Percentiles rank a stretch among this genome's conserved stretches.
Conservation (phyloP, 768 basidiomycete species). For the Leccinum truebloodii region DNA sequence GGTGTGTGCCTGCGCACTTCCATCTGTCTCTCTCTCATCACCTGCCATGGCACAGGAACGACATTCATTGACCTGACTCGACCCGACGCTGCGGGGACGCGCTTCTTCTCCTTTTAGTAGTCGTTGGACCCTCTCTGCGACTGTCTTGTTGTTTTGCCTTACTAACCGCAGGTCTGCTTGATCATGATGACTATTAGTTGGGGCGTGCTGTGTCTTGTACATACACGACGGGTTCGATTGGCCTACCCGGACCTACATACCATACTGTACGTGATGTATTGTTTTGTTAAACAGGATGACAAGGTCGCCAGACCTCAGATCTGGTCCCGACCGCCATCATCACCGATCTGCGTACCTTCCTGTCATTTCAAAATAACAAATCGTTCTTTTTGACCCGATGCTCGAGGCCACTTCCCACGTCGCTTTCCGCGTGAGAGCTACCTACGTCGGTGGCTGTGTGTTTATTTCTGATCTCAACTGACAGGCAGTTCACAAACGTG, state of each 20-base stretch:
- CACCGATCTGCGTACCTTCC: conserved; percentile 3
- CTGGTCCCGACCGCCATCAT: not conserved
- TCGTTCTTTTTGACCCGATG: not conserved
- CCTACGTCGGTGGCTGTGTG: not conserved
- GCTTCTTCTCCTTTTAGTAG: not conserved
- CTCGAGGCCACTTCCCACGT: not conserved
- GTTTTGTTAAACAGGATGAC: not conserved
- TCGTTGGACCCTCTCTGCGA: not conserved
- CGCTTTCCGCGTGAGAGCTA: not conserved
- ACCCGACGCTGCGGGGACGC: not conserved
- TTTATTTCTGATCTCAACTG: no score
- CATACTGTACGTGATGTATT: not conserved
- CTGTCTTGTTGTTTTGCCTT: not conserved
- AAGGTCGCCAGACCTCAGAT: not conserved
- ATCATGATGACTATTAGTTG: not conserved
- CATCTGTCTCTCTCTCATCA: not conserved
- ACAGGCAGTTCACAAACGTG: no score
- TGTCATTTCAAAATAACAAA: not conserved
- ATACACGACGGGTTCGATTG: no score
- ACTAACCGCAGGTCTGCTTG: not conserved
- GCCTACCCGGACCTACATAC: not conserved
- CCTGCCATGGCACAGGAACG: not conserved
- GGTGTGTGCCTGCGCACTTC: not conserved
- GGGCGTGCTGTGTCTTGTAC: not conserved
- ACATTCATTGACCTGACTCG: not conserved